phyloP scores from a whole-genome alignment of 2,329 filamentous ascomycete genomes.

The Colletotrichum cuscutae region DNA sequence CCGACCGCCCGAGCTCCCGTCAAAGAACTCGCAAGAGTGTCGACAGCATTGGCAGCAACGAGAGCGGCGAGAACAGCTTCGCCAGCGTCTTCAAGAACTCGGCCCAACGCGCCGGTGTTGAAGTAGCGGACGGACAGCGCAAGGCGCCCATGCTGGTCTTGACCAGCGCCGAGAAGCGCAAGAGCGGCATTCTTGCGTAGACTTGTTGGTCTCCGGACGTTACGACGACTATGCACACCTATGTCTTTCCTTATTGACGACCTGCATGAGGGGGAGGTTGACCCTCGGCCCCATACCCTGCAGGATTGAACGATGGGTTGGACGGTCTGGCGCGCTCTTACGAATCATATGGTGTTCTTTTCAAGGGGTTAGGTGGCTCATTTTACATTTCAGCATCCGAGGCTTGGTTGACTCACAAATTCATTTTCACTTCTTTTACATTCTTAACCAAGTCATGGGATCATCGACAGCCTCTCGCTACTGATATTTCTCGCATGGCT shows the following conservation, averaged over 20 bases:
- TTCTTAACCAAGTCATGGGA: slow-evolving; percentile 28
- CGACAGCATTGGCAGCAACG: slow-evolving; percentile 74
- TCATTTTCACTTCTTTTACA: slow-evolving; percentile 33
- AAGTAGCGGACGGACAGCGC: slow-evolving; percentile 72
- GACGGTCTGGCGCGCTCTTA: slow-evolving; percentile 26
- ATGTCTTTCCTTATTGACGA: slow-evolving; percentile 37
- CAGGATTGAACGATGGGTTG: slow-evolving; percentile 36
- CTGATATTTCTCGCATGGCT: slow-evolving; percentile 25
- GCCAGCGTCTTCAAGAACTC: slow-evolving; percentile 74
- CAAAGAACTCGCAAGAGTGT: slow-evolving; percentile 72
- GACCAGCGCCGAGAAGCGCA: slow-evolving; percentile 90
- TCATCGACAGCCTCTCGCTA: slow-evolving; percentile 9
- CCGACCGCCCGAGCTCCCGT: slow-evolving; percentile 79
- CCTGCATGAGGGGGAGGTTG: slow-evolving; percentile 33
- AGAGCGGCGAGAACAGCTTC: slow-evolving; percentile 67
- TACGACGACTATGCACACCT: slow-evolving; percentile 36
- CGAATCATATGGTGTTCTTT: slow-evolving; percentile 33
- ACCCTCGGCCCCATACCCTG: slow-evolving; percentile 22
- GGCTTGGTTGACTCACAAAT: slow-evolving; percentile 34
- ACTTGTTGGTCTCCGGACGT: slow-evolving; percentile 24
- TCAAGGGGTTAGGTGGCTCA: slow-evolving; percentile 29
- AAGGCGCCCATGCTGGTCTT: slow-evolving; percentile 89
- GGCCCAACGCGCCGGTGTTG: slow-evolving; percentile 62
- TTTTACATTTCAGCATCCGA: slow-evolving; percentile 30
- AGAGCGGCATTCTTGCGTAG: slow-evolving; percentile 60